Conservation (phyloP, 2,329 filamentous ascomycete genomes). For the Zasmidium citrigriseum region DNA sequence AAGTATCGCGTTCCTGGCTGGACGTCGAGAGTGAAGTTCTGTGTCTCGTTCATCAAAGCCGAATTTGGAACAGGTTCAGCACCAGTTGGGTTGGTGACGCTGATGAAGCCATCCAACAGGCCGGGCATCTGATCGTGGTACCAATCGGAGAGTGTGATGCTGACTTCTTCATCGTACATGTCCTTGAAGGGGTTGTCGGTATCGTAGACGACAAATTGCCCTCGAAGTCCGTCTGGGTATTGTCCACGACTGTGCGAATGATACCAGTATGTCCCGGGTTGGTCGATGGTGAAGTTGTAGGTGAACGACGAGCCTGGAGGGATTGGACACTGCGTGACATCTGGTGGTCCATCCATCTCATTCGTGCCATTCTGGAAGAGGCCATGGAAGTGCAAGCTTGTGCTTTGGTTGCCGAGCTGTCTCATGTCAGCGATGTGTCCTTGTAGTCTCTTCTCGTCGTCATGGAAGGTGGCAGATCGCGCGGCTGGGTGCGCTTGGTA, state of each 20-base stretch:
- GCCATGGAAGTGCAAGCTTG: constrained; percentile 75
- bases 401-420: constrained; percentile 62
- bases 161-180: constrained; percentile 60
- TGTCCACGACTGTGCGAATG: constrained; percentile 67
- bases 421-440: not conserved
- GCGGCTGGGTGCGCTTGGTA: too few species aligned
- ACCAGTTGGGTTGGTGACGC: constrained; percentile 55
- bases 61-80: constrained; percentile 68
- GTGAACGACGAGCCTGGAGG: constrained; percentile 63
- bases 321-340: constrained; percentile 68
- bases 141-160: constrained; percentile 71
- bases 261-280: constrained; percentile 61
- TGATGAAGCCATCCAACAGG: constrained; percentile 59
- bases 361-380: constrained; percentile 76
- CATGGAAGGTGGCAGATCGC: too few species aligned
- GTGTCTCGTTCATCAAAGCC: constrained; percentile 65
- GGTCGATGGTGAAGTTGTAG: constrained; percentile 65
- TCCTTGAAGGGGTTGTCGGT: constrained; percentile 54
- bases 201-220: constrained; percentile 67
- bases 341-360: constrained; percentile 71
- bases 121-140: constrained; percentile 62
- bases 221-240: constrained; percentile 69
- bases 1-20: constrained; percentile 62
- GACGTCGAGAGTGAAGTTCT: constrained; percentile 46
- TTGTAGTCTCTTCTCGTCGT: not conserved